Evolutionary conservation across 495 filamentous ascomycete species (phyloP), one percentile per base, ranked within the genome.

Genomic region (Staphylotrichum tortipilum): DNA sequence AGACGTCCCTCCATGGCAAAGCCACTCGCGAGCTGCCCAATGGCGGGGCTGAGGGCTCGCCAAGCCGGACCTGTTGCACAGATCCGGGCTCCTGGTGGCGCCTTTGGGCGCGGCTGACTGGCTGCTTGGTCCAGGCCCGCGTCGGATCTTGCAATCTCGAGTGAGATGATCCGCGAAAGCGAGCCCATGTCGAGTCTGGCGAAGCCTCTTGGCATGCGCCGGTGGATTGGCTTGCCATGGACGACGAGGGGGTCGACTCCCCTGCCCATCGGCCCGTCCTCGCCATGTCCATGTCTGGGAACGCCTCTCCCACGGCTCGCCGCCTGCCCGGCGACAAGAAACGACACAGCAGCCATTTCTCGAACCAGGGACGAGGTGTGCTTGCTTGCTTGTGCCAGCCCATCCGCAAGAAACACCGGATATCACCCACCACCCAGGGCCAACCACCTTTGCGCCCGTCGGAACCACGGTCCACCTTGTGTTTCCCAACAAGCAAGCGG

Each of bases 11-110:
- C n/a, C n/a, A n/a, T n/a, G n/a, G n/a, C n/a, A n/a, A 28, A 24
- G 38, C 28, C 7, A 14, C 21, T 49, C 42, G 34, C 41, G 42
- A 24, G 29, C 49, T 34, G 34, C 4, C 58, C 55, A 55, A 58
- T 58, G 40, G 23, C 33, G 36, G 39, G 33, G 17, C 15, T 15
- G n/a, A 17, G n/a, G 29, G 22, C 18, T 40, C 35, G 62, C 62
- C 62, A 65, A 65, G 62, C 53, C 62, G 62, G 62, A 57, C 46
- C 11, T 55, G 46, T 49, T 58, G 45, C 31, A 55, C 59, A 63
- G 62, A 62, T 65, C 57, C 52, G 57, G 57, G 52, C 54, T 55
- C 30, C 38, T 61, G 55, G 60, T 51, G 55, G 58, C 52, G 50
- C 24, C 38, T n/a, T 5, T 35, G 34, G 23, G 18, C 12, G 15